Conservation (phyloP, 495 filamentous ascomycete species). For the Aspergillus kassunensis region DNA sequence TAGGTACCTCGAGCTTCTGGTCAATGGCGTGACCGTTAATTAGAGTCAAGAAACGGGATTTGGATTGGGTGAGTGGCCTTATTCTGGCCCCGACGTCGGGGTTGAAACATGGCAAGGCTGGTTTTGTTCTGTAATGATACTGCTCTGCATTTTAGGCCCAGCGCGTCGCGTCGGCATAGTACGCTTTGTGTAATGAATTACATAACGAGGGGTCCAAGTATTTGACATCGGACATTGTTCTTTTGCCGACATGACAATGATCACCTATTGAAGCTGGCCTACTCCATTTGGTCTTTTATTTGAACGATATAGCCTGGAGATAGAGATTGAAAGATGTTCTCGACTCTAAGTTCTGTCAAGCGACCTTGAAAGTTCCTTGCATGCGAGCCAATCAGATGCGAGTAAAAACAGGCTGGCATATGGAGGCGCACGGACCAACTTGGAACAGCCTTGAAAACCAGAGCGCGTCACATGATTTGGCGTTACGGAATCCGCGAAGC, state of each 20-base stretch:
- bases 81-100: slow-evolving; percentile 5
- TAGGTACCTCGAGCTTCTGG: no score
- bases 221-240: background rate
- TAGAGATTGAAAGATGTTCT: background rate
- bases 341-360: background rate
- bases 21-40: no score
- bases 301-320: no score
- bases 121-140: slow-evolving; percentile 4
- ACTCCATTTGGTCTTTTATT: no score
- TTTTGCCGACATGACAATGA: background rate
- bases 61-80: background rate
- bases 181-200: no score
- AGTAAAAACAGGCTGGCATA: background rate
- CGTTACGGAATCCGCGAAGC: slow-evolving; percentile 21
- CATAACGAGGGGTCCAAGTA: background rate
- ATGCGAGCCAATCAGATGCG: slow-evolving; percentile 13
- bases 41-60: no score
- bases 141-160: background rate
- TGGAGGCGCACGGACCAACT: slow-evolving; percentile 9
- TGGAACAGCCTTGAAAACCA: no score
- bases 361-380: background rate
- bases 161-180: slow-evolving; percentile 14
- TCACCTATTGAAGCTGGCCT: no score
- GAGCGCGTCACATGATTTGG: slow-evolving; percentile 17
- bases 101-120: slow-evolving; percentile 1